Evolutionary conservation across 108 stramenopile genomes (phyloP).

Genomic region (Conticribra guillardii): DNA sequence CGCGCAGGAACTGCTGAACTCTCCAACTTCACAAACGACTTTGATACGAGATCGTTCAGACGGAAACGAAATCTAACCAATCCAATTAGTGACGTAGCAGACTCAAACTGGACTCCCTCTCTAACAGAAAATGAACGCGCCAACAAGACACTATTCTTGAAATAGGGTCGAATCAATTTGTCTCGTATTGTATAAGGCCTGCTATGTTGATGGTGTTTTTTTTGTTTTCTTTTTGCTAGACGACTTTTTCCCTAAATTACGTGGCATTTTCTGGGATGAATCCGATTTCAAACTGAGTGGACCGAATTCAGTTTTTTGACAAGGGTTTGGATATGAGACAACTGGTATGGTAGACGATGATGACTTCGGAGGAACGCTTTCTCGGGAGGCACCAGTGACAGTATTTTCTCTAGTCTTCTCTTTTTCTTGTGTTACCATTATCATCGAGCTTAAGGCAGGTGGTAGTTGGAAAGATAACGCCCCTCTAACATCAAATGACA

Average conservation of each 20-base stretch:
- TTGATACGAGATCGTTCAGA: slow-evolving; percentile 28
- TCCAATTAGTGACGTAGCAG: slow-evolving; percentile 25
- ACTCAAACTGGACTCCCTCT: slow-evolving; percentile 19
- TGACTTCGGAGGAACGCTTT: no score
- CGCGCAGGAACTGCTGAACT: neutral
- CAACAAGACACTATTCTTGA: slow-evolving; percentile 14
- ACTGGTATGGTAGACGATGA: neutral
- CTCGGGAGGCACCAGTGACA: no score
- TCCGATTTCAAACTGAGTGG: neutral
- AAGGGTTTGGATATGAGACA: neutral
- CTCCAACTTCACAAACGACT: slow-evolving; percentile 1
- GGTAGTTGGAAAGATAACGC: slow-evolving; percentile 16
- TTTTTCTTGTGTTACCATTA: slow-evolving; percentile 34
- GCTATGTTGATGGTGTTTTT: slow-evolving; percentile 17
- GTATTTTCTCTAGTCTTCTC: neutral
- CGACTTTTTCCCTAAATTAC: slow-evolving; percentile 19
- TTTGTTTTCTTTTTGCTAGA: slow-evolving; percentile 25
- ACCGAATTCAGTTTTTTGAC: neutral
- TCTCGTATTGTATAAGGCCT: slow-evolving; percentile 15
- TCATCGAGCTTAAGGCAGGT: slow-evolving; percentile 32
- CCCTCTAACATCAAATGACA: slow-evolving; percentile 18
- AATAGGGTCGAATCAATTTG: slow-evolving; percentile 10
- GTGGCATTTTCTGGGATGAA: slow-evolving; percentile 5
- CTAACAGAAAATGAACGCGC: slow-evolving; percentile 13
- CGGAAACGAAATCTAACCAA: slow-evolving; percentile 24